Evolutionary conservation across 2,329 filamentous ascomycete genomes (phyloP).

Genomic region (Geosmithia morbida): DNA sequence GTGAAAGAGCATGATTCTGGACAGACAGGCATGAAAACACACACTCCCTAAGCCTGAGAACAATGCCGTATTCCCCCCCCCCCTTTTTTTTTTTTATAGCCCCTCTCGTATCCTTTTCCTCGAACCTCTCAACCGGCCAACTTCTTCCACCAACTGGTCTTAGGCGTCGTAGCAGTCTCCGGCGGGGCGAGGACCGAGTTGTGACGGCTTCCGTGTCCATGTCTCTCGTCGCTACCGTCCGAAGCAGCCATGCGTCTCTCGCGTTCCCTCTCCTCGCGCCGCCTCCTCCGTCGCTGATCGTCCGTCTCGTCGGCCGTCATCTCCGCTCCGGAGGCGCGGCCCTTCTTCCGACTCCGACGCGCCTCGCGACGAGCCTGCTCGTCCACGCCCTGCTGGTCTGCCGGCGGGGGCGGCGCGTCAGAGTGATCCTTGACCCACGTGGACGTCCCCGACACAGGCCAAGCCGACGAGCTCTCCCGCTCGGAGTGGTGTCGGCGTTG

Average conservation of each 20-base stretch:
- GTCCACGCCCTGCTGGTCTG: slow-evolving; percentile 20
- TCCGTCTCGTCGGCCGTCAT: slow-evolving; percentile 25
- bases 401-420: slow-evolving; percentile 24
- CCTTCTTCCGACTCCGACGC: slow-evolving; percentile 28
- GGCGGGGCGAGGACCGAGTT: slow-evolving; percentile 21
- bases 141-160: slow-evolving; percentile 48
- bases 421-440: slow-evolving; percentile 54
- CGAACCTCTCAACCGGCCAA: slow-evolving; percentile 25
- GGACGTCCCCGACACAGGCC: slow-evolving; percentile 50
- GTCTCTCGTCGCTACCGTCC: slow-evolving; percentile 29
- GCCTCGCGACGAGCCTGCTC: slow-evolving; percentile 35
- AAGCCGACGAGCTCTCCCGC: slow-evolving; percentile 13
- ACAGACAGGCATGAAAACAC: not conserved
- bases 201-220: slow-evolving; percentile 21
- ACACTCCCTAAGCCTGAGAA: no score
- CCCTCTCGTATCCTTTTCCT: no score
- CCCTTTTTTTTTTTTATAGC: no score
- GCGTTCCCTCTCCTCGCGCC: slow-evolving; percentile 22
- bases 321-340: slow-evolving; percentile 22
- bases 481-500: slow-evolving; percentile 19
- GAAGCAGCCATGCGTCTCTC: slow-evolving; percentile 16
- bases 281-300: slow-evolving; percentile 25
- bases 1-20: no score
- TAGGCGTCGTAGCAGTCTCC: slow-evolving; percentile 21
- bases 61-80: not conserved